Evolutionary conservation across 257 asterid genomes (phyloP).

Genomic region (Scutellaria minor): DNA sequence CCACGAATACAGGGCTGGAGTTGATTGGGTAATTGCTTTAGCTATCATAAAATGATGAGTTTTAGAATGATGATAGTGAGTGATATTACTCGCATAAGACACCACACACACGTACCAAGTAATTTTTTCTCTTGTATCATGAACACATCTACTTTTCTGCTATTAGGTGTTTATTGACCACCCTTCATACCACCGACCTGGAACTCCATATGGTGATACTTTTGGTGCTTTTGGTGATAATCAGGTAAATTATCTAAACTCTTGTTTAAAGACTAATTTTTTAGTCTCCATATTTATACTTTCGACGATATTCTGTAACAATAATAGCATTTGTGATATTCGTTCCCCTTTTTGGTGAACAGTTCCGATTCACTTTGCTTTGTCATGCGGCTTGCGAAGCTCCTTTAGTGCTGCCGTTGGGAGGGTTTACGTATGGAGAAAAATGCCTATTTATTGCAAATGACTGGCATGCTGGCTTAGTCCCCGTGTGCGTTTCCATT

Average conservation of each 20-base stretch:
- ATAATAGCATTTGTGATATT: conserved; percentile 34
- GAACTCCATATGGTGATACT: conserved; percentile 92
- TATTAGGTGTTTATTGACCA: conserved; percentile 90
- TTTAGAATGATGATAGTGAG: conserved; percentile 4
- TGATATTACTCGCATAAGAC: background rate
- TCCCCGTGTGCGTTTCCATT: conserved; percentile 78
- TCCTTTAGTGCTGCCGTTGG: conserved; percentile 87
- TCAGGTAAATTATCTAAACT: conserved; percentile 60
- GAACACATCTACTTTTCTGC: conserved; percentile 19
- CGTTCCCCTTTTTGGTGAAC: conserved; percentile 42
- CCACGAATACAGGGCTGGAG: conserved; percentile 93
- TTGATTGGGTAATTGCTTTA: conserved; percentile 80
- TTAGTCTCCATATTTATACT: background rate
- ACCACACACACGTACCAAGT: background rate
- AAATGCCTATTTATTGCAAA: conserved; percentile 92
- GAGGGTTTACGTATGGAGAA: conserved; percentile 95
- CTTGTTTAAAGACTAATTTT: conserved; percentile 22
- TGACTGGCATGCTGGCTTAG: conserved; percentile 99
- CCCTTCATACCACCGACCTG: conserved; percentile 85
- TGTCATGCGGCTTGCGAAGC: conserved; percentile 99
- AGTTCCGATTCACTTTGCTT: conserved; percentile 96
- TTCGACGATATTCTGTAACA: conserved; percentile 5
- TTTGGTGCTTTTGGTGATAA: conserved; percentile 97
- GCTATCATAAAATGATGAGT: conserved; percentile 25
- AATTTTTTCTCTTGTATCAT: background rate